Base-by-base conservation (phyloP, 768 basidiomycete genomes). In the Suillus subluteus region DNA sequence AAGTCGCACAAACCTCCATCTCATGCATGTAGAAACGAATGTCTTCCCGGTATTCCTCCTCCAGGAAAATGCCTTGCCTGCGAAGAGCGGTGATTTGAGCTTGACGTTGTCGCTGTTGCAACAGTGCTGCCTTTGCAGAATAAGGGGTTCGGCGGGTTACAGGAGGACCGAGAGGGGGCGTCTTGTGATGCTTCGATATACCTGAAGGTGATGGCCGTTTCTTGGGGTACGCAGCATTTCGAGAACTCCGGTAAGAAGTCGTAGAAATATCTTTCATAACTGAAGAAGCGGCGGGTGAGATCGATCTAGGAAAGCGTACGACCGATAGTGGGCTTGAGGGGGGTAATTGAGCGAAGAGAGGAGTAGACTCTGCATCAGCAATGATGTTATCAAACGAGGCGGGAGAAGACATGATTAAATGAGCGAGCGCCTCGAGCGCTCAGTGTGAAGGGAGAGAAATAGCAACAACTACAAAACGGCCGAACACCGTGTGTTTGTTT, bases 1-100 rank as follows among this genome's bases (percentile, higher is more conserved):
- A 18, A 46, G 63, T 43, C 15, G 44, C 38, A 82, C 94, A 80
- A 72, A 98, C 98, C 94, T 99, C 97, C 95, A 98, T 98, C 77
- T 93, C 89, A 78, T 92, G 91, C 98, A 99, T 98, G 81, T 98
- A 98, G 64, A 83, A 85, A 65, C 88, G 85, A 66, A 99, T 96
- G 74, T 99, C 98, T 59, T 95, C 92, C 46, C 90, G 87, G 75
- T 99, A 99, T 79, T 99, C 97, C 75, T 95, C 94, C 81, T 99
- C 98, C 70, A 96, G 83, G 66, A 95, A 84, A 64, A 91, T 85
- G 56, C 90, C 89, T 71, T 92, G 88, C 71, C 86, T 82, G 54
- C 91, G 87, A 72, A 90, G 82, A 44, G 89, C 91, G 66, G 82
- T 81, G 54, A 90, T 86, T 74, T 91, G 91, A 18, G 84, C 85